Conservation (phyloP, 805 yeast species). For the Saturnispora dispora region DNA sequence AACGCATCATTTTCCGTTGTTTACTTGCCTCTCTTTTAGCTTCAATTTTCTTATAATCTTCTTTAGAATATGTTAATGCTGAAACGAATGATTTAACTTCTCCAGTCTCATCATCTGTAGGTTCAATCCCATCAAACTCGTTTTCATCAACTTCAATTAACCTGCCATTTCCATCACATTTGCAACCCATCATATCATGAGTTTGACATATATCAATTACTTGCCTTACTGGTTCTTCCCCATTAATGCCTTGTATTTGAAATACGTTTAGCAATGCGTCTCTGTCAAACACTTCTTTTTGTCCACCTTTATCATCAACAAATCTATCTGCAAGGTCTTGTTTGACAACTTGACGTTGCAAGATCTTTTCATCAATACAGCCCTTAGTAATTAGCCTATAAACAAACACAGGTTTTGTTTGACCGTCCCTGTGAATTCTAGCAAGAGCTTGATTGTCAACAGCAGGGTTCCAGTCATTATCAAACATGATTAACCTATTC, state of each 20-base stretch:
- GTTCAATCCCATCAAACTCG: conserved; percentile 15
- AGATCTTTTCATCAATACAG: conserved; percentile 86
- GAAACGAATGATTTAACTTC: conserved; percentile 39
- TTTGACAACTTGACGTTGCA: conserved; percentile 85
- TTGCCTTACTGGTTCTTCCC: conserved; percentile 24
- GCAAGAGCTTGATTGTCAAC: conserved; percentile 93
- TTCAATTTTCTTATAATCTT: conserved; percentile 17
- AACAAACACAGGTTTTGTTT: conserved; percentile 62
- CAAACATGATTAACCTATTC: conserved; percentile 72
- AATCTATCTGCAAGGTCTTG: conserved; percentile 69
- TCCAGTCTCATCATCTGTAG: neutral
- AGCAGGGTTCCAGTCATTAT: conserved; percentile 97
- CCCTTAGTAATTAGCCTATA: conserved; percentile 84
- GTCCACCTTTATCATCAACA: conserved; percentile 33
- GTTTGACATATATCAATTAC: conserved; percentile 47
- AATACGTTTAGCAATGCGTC: conserved; percentile 71
- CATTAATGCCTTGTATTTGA: conserved; percentile 30
- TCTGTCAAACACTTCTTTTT: conserved; percentile 58
- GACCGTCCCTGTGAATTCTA: conserved; percentile 91
- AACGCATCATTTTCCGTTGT: conserved; percentile 39
- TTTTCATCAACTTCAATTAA: conserved; percentile 6
- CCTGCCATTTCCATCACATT: conserved; percentile 50
- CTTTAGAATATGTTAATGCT: conserved; percentile 33
- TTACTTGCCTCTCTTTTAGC: conserved; percentile 22
- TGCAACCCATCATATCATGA: conserved; percentile 64